Conservation (phyloP, 805 yeast genomes). For the Schizosaccharomyces lindneri region DNA sequence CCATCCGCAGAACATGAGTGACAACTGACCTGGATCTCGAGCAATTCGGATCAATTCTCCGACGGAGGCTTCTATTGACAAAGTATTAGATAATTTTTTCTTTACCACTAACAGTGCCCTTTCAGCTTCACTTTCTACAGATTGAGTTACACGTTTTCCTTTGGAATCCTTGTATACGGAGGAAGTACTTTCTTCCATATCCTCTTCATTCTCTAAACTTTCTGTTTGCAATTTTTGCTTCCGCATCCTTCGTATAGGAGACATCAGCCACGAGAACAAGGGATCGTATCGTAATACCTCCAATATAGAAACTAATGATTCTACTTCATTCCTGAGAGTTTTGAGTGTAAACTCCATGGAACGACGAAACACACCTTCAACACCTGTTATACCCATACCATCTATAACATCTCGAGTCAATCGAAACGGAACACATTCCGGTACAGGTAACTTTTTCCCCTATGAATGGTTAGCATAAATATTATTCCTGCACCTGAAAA, state of each 20-base stretch:
- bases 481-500: too few relatives aligned
- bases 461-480: not conserved
- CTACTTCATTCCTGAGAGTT: conserved; percentile 38
- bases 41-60: conserved; percentile 64
- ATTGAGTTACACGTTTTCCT: not conserved
- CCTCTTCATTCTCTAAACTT: not conserved
- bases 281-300: conserved; percentile 85
- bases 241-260: conserved; percentile 25
- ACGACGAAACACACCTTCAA: conserved; percentile 46
- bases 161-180: not conserved
- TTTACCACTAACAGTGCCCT: conserved; percentile 52
- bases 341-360: conserved; percentile 50
- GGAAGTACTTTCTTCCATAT: not conserved
- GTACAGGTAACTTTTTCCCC: conserved; percentile 58
- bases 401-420: conserved; percentile 75
- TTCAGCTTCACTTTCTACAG: conserved; percentile 39
- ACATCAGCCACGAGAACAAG: conserved; percentile 59
- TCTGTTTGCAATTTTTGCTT: not conserved
- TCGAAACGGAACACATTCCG: conserved; percentile 85
- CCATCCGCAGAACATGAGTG: conserved; percentile 67
- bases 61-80: conserved; percentile 66
- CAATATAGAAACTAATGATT: conserved; percentile 52
- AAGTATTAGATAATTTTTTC: conserved; percentile 42
- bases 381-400: conserved; percentile 77
- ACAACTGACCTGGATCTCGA: conserved; percentile 35